These are phyloP conservation scores for Solanum raphanifolium DNA, from an alignment of 257 asterid species.

Conservation along the genomic window DNA sequence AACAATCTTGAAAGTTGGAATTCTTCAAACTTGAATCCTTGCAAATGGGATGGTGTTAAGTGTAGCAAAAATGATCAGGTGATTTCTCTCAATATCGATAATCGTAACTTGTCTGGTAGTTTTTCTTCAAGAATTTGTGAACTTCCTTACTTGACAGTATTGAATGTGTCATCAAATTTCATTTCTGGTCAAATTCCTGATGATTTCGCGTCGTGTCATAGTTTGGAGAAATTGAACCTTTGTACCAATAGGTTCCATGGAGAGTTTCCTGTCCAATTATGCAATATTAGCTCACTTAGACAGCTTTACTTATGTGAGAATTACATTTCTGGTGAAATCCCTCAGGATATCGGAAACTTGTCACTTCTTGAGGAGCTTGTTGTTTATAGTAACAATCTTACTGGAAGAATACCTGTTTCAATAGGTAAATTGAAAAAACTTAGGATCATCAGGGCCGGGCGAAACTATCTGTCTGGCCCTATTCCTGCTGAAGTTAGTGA, in stretches of 20 bases:
- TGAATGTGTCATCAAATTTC: conserved; percentile 57
- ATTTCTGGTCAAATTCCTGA: conserved; percentile 60
- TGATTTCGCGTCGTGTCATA: conserved; percentile 29
- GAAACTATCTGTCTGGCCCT: conserved; percentile 53
- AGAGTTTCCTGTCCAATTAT: conserved; percentile 42
- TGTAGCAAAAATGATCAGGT: conserved; percentile 36
- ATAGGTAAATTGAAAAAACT: conserved; percentile 48
- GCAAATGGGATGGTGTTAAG: conserved; percentile 62
- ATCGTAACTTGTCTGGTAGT: conserved; percentile 53
- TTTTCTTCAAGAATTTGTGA: conserved; percentile 46
- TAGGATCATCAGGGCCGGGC: conserved; percentile 56
- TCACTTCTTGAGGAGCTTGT: conserved; percentile 64
- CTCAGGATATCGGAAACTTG: conserved; percentile 42
- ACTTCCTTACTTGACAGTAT: conserved; percentile 40
- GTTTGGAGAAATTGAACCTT: conserved; percentile 53
- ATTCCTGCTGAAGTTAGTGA: conserved; percentile 48
- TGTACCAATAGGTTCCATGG: conserved; percentile 62
- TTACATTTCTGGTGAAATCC: conserved; percentile 55
- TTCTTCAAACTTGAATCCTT: conserved; percentile 35
- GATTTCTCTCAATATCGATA: conserved; percentile 36
- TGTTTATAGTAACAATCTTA: conserved; percentile 68
- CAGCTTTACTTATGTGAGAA: conserved; percentile 70
- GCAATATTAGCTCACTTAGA: conserved; percentile 40
- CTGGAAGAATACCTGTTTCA: conserved; percentile 53
- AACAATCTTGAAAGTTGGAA: conserved; percentile 63